Evolutionary conservation across 306 rosid genomes (phyloP), one percentile per base, ranked within the genome.

Genomic region (Canavalia gladiata): DNA sequence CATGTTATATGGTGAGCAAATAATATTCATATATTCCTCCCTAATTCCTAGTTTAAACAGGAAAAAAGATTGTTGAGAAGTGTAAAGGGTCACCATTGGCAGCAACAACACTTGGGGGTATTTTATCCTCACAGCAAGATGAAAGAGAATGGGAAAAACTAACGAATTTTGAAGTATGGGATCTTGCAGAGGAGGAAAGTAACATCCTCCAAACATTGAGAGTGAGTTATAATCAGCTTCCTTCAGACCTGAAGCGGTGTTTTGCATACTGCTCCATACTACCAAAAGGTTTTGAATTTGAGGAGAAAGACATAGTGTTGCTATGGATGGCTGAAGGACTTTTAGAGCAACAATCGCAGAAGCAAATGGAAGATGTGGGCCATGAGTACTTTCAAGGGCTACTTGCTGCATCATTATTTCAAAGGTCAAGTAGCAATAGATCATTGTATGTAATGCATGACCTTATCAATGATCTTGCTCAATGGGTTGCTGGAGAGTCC

Each of bases 251-350:
- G 28, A 73, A 56, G 54, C 28, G 28, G 29, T 73, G 67, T 39
- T 73, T 73, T 73, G 65, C 77, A n/a, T 73, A 73, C 41, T 73
- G 67, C 41, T 73, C 67, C 29, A 10, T 73, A 4, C 29, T 73
- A 6, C 81, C 83, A n/a, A 73, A 81, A 11, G 68, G 72, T 74
- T 45, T 41, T 30, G 13, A 8, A 4, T 83, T 81, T 33, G 6
- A 31, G 3, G 79, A 62, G 60, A 60, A 77, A 35, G 12, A 45
- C 6, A 3, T 84, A 2, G 52, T 87, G 39, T 43, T 34, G 49
- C 37, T 80, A 9, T 87, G 86, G 90, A 80, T 80, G 87, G 87
- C 81, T n/a, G 83, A 86, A 71, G 85, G 87, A 2, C 50, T 83
- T 3, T 18, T 84, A 12, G 35, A 72, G 70, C 57, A 11, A 28